Evolutionary conservation across 176 grass and related monocot genomes (phyloP), one percentile per base, ranked within the genome.

Genomic region (Musa acuminata): DNA sequence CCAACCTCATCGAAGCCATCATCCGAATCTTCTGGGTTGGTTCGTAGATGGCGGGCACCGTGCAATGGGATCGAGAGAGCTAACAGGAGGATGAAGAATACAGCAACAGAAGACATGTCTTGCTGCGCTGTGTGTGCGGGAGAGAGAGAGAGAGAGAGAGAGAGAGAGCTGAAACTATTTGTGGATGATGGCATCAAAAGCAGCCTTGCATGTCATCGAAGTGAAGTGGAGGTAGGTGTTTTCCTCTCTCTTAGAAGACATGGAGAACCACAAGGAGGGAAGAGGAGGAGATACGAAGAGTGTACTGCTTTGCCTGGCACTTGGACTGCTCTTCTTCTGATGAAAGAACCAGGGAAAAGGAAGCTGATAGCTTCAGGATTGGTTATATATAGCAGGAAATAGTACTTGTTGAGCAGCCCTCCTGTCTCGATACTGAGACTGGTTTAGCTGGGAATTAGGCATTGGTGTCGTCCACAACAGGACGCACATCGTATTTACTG

Each of bases 1-100:
- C 82, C 52, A 49, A 80, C 92, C 84, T 82, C 77, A 67, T 76
- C 74, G 19, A 76, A 74, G 24, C 74, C 76, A 26, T 79, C 79
- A 81, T 78, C 9, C 25, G 52, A 21, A 26, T 62, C 43, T 57
- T 78, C 75, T 55, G 13, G 78, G 79, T 69, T 62, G 25, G 81
- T 12, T 1, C 22, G 55, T 10, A 89, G 73, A 68, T 21, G 64
- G 6, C 88, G 92, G 69, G 82, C 92, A 76, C 81, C 74, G 2
- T 89, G 91, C 58, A 55, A 80, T 24, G 55, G 65, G 43, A 76
- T 62, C 13, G 66, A 65, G 16, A 91, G 77, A 75, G 77, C 49
- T 9, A 87, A 57, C 65, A 79, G 70, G 55, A 94, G 60, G 51
- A 72, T 29, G 59, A 81, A 43, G 1, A 96, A 9, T 52, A 89